Base-by-base conservation (phyloP, 805 yeast genomes). In the Metschnikowia vanudenii region DNA sequence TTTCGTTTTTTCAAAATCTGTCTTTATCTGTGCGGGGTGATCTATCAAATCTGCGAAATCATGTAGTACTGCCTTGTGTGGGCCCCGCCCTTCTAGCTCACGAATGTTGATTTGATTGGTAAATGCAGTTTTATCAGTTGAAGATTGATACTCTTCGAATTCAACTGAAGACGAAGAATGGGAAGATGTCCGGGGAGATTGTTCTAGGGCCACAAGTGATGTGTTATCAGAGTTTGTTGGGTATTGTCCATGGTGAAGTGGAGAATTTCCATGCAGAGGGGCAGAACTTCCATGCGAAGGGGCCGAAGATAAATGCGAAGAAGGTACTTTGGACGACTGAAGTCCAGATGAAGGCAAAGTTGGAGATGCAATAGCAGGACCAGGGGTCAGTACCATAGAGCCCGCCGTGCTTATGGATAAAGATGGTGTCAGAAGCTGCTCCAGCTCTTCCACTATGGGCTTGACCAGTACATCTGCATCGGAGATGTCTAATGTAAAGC, bases 401-500 rank as follows among this genome's bases (percentile, higher is more conserved):
- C 10, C 28, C 13, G 17, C 14, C 8, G 26, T 20, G 13, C 9
- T 20, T 36, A 10, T 12, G 9, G 29, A 8, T 22, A 13, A 6
- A 11, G 38, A 5, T 11, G 7, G 14, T 5, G 38, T 29, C 28
- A 26, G 28, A 26, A 26, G 28, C 28, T 7, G 28, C 28, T 3
- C 12, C 28, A 26, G 28, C 5, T 26, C 28, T 5, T 9, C 28
- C 3, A 20, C 9, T 8, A 17, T 13, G n/a, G 38, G 29, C 14
- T 20, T 17, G 3, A 30, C 36, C n/a, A 33, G 35, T 4, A 35
- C 31, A 14, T 43, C 46, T 9, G 37, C 19, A n/a, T 44, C 43
- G 5, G 37, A 19, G 2, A 53, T 33, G 17, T 48, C 46, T 17
- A 53, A 29, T 4, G 51, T 46, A 42, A 46, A 53, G 38, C 57